A percentile compares a stretch with the other conserved stretches of the same genome.
Evolutionary conservation across 2,329 filamentous ascomycete species (phyloP).

Genomic region (Scorias spongiosa): DNA sequence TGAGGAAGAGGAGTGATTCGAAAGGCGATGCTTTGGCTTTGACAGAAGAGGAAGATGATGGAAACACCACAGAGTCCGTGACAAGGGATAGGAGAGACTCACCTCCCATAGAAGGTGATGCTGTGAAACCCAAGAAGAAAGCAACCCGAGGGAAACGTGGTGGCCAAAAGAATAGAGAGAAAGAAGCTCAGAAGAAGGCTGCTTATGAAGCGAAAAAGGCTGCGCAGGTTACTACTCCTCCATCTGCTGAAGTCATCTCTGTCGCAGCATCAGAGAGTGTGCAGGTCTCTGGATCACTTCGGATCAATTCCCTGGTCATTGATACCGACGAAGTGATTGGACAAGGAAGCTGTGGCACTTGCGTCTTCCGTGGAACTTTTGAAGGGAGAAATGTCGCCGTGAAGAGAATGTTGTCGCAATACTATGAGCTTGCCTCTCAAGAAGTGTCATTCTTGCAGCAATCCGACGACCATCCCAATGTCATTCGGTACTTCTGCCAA

Average conservation of each 20-base stretch:
- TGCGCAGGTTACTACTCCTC: slow-evolving; percentile 8
- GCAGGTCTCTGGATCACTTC: slow-evolving; percentile 33
- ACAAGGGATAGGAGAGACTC: slow-evolving; percentile 5
- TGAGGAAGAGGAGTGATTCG: slow-evolving; percentile 4
- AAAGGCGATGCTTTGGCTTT: neutral
- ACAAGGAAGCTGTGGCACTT: slow-evolving; percentile 87
- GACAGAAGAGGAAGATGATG: slow-evolving; percentile 1
- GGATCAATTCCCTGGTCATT: slow-evolving; percentile 46
- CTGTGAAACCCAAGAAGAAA: slow-evolving; percentile 30
- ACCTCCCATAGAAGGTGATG: slow-evolving; percentile 11
- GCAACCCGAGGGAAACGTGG: slow-evolving; percentile 34
- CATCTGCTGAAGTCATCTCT: slow-evolving; percentile 26
- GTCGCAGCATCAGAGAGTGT: slow-evolving; percentile 26
- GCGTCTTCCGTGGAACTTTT: slow-evolving; percentile 88
- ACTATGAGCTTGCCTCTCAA: slow-evolving; percentile 87
- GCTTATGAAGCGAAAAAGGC: slow-evolving; percentile 23
- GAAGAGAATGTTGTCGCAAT: slow-evolving; percentile 91
- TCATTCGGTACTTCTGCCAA: slow-evolving; percentile 91
- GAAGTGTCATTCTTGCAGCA: slow-evolving; percentile 83
- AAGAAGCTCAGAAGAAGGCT: slow-evolving; percentile 13
- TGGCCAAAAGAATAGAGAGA: slow-evolving; percentile 29
- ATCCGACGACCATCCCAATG: slow-evolving; percentile 90
- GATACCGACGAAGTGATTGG: slow-evolving; percentile 46
- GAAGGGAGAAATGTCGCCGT: slow-evolving; percentile 82
- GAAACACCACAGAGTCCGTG: slow-evolving; percentile 5